Evolutionary conservation across 768 basidiomycete species (phyloP).

Genomic region (Lactarius sp.): DNA sequence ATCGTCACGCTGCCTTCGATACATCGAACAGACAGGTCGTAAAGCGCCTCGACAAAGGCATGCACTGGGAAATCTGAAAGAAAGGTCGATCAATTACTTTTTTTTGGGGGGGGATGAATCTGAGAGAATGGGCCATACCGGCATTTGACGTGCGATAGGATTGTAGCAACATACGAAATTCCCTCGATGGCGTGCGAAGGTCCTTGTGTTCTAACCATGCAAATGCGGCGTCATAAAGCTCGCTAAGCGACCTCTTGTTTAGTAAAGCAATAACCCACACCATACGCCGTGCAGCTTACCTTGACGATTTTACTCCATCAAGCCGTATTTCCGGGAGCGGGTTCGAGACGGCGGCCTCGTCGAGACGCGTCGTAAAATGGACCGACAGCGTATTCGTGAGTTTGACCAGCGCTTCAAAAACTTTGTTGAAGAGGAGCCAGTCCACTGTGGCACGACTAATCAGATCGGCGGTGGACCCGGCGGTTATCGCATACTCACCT

Average conservation of each 20-base stretch:
- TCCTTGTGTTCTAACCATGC: conserved; percentile 21
- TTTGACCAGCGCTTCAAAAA: conserved; percentile 39
- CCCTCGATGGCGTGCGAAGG: conserved; percentile 15
- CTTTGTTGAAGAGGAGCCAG: conserved; percentile 48
- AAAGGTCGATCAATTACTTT: background rate
- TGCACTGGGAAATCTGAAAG: conserved; percentile 21
- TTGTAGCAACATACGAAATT: conserved; percentile 13
- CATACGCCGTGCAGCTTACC: conserved; percentile 4
- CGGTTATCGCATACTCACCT: conserved; percentile 37
- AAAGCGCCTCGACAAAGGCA: conserved; percentile 17
- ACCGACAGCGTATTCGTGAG: conserved; percentile 39
- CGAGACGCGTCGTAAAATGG: conserved; percentile 33
- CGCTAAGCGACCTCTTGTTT: conserved; percentile 1
- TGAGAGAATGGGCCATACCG: background rate
- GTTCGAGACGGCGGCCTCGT: conserved; percentile 23
- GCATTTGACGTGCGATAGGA: conserved; percentile 15
- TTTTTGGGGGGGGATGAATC: background rate
- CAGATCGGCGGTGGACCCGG: background rate
- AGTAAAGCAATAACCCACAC: background rate
- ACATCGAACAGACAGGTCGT: conserved; percentile 16
- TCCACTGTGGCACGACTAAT: conserved; percentile 39
- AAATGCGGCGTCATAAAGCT: conserved; percentile 16
- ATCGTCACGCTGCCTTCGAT: conserved; percentile 18
- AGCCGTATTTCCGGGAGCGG: conserved; percentile 21
- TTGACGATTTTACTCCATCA: conserved; percentile 15